Conservation (phyloP, 2,329 filamentous ascomycete species). For the Talaromyces sp. region DNA sequence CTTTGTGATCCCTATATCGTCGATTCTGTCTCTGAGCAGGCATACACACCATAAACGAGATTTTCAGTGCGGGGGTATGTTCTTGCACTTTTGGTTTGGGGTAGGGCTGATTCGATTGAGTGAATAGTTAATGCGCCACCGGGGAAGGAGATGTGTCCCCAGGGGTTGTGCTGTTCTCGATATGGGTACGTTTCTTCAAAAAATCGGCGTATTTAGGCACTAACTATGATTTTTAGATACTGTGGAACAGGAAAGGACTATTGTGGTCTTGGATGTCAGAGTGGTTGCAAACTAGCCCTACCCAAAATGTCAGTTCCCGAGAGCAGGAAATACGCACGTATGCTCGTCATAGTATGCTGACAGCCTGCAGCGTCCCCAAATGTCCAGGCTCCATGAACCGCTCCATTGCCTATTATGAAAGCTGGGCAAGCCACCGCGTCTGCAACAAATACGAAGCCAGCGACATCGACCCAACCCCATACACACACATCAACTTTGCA, state of each 20-base stretch:
- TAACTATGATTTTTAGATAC: constrained; percentile 3
- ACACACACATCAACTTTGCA: constrained; percentile 30
- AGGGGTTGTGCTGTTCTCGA: constrained; percentile 11
- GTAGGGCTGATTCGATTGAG: background rate
- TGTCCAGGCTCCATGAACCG: constrained; percentile 9
- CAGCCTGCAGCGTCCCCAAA: background rate
- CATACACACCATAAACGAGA: constrained; percentile 20
- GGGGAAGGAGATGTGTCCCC: constrained; percentile 9
- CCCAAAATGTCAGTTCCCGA: constrained; percentile 5
- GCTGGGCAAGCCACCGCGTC: constrained; percentile 17
- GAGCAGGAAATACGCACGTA: background rate
- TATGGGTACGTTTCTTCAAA: constrained; percentile 16
- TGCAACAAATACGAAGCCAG: constrained; percentile 11
- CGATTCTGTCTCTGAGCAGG: constrained; percentile 40
- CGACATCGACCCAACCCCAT: constrained; percentile 13
- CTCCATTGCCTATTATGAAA: constrained; percentile 32
- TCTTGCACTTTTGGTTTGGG: background rate
- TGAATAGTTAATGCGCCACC: constrained; percentile 6
- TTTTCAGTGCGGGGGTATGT: constrained; percentile 11
- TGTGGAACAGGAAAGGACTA: constrained; percentile 12
- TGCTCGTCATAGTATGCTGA: background rate
- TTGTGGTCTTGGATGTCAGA: constrained; percentile 13
- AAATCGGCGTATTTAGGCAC: constrained; percentile 23
- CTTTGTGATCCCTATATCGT: constrained; percentile 25
- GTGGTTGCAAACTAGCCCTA: constrained; percentile 2